Conservation (phyloP, 1,139 yeast genomes). For the Taiozyma sp. region DNA sequence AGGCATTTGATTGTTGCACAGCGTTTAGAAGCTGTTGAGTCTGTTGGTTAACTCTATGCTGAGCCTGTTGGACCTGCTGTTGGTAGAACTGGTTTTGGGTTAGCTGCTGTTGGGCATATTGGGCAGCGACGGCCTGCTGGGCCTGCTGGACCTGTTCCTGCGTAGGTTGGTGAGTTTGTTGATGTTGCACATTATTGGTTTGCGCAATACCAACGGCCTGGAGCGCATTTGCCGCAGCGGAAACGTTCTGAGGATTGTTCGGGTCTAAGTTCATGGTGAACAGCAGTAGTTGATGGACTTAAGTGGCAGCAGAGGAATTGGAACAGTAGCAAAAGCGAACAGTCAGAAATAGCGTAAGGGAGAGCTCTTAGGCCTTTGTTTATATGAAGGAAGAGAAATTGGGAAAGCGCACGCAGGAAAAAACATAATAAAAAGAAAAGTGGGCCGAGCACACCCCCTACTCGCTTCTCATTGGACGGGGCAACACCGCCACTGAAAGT, state of each 20-base stretch:
- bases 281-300: neutral
- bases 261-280: constrained; percentile 16
- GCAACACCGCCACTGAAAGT: neutral
- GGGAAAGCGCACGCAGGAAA: neutral
- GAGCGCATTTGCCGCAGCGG: constrained; percentile 20
- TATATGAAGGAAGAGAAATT: constrained; percentile 2
- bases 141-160: constrained; percentile 13
- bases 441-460: neutral
- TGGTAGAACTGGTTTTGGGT: constrained; percentile 15
- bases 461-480: neutral
- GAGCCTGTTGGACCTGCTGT: constrained; percentile 14
- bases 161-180: constrained; percentile 8
- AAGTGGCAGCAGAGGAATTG: neutral
- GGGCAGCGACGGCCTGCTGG: constrained; percentile 10
- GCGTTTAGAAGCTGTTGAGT: constrained; percentile 10
- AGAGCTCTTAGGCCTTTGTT: neutral
- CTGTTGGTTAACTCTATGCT: constrained; percentile 11
- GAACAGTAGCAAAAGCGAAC: neutral
- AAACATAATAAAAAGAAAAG: neutral
- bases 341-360: neutral
- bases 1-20: constrained; percentile 5
- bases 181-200: constrained; percentile 13
- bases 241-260: constrained; percentile 10
- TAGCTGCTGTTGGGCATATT: constrained; percentile 15
- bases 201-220: constrained; percentile 20